Conservation (phyloP, 257 asterid genomes). For the Ballota nigra region DNA sequence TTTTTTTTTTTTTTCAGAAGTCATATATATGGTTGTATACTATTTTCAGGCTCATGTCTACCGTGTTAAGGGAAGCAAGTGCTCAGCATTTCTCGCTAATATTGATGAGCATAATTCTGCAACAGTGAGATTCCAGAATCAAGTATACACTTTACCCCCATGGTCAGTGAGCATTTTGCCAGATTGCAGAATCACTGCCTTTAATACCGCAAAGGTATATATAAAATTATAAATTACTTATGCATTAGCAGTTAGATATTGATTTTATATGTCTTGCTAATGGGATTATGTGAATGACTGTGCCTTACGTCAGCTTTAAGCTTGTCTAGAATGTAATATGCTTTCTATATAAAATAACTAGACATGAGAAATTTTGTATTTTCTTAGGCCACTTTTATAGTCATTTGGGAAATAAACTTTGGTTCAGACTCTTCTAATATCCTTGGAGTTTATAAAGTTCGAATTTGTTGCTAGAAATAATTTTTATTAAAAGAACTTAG, state of each 20-base stretch:
- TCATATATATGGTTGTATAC: conserved; percentile 20
- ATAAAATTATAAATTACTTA: neutral
- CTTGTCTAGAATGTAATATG: neutral
- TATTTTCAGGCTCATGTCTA: conserved; percentile 74
- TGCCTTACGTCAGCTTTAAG: conserved; percentile 13
- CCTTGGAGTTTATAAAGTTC: neutral
- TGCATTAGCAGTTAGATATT: neutral
- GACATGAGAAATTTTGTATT: neutral
- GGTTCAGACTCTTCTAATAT: conserved; percentile 12
- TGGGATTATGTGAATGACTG: conserved; percentile 14
- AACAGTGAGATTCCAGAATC: conserved; percentile 57
- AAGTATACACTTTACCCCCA: conserved; percentile 65
- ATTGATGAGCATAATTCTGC: conserved; percentile 72
- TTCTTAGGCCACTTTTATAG: neutral
- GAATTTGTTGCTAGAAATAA: neutral
- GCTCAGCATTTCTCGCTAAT: conserved; percentile 92
- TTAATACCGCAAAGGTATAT: conserved; percentile 81
- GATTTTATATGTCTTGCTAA: neutral
- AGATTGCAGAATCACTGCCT: conserved; percentile 72
- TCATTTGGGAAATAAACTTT: neutral
- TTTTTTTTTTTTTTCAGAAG: neutral
- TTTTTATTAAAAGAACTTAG: neutral
- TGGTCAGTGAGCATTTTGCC: conserved; percentile 96
- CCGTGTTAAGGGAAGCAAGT: conserved; percentile 44
- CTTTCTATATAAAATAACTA: neutral